A percentile compares a stretch with the other conserved stretches of the same genome.
Conservation (phyloP, 352 stramenopile genomes). For the Phytophthora niederhauseri region DNA sequence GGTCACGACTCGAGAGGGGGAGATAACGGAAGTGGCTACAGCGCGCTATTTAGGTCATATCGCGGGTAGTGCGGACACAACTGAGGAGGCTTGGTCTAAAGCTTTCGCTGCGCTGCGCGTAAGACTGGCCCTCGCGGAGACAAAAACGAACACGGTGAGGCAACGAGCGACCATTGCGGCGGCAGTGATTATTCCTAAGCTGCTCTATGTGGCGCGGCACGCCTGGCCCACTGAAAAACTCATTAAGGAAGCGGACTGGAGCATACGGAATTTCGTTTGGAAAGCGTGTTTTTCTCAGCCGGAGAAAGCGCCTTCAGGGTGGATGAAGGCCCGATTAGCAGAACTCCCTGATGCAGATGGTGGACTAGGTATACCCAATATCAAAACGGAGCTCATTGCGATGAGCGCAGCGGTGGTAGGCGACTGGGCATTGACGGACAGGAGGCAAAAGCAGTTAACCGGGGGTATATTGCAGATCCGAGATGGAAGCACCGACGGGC, state of each 20-base stretch:
- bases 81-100: neutral
- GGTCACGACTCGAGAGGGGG: no score
- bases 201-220: neutral
- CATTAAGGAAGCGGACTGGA: neutral
- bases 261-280: neutral
- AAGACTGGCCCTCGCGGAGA: neutral
- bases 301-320: neutral
- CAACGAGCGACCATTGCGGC: neutral
- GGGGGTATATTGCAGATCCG: neutral
- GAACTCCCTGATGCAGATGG: neutral
- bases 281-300: neutral
- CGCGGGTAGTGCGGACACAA: neutral
- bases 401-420: neutral
- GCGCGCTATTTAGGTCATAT: neutral
- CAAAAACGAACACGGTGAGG: neutral
- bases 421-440: neutral
- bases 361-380: neutral
- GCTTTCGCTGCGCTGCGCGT: neutral
- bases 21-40: neutral
- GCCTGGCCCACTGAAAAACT: neutral
- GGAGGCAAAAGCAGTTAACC: neutral
- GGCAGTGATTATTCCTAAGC: neutral
- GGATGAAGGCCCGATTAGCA: neutral
- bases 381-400: neutral
- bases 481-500: neutral